These are phyloP conservation scores for Strobilomyces confusus DNA, from an alignment of 768 basidiomycete species.

Conservation along the genomic window DNA sequence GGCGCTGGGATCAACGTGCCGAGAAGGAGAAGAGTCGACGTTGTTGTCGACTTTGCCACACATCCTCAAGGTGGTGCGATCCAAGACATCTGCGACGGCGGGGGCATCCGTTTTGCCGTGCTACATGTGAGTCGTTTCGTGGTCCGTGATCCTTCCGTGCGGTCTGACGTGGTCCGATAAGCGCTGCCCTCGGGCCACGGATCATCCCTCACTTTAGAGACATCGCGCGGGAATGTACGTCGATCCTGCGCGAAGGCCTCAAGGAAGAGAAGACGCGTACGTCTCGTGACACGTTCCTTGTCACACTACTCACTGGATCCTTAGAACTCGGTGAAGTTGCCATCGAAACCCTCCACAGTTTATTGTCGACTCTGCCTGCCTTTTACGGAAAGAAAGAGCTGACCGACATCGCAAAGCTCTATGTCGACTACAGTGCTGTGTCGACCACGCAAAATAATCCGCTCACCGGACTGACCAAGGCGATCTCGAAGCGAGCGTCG, in stretches of 20 bases:
- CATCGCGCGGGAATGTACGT: conserved; percentile 57
- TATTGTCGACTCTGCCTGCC: conserved; percentile 72
- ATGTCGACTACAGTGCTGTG: conserved; percentile 40
- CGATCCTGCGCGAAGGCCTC: conserved; percentile 41
- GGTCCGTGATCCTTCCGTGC: neutral
- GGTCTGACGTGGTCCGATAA: conserved; percentile 30
- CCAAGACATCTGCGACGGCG: conserved; percentile 32
- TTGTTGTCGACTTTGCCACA: conserved; percentile 58
- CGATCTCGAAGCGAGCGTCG: conserved; percentile 66
- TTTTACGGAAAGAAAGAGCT: conserved; percentile 74
- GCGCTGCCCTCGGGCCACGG: conserved; percentile 77
- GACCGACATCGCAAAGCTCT: conserved; percentile 50
- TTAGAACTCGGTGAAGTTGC: conserved; percentile 32
- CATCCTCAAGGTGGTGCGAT: conserved; percentile 47
- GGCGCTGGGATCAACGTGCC: conserved; percentile 53
- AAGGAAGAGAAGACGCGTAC: conserved; percentile 24
- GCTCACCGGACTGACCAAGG: conserved; percentile 48
- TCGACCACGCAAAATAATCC: conserved; percentile 22
- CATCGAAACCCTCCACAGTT: conserved; percentile 54
- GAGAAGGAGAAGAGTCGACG: conserved; percentile 61
- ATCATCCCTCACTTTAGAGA: conserved; percentile 81
- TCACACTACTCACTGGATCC: neutral
- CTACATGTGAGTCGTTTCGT: conserved; percentile 49
- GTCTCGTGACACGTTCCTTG: conserved; percentile 22
- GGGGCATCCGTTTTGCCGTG: conserved; percentile 56